Conservation (phyloP, 2,329 filamentous ascomycete species). For the Fusarium transvaalense region DNA sequence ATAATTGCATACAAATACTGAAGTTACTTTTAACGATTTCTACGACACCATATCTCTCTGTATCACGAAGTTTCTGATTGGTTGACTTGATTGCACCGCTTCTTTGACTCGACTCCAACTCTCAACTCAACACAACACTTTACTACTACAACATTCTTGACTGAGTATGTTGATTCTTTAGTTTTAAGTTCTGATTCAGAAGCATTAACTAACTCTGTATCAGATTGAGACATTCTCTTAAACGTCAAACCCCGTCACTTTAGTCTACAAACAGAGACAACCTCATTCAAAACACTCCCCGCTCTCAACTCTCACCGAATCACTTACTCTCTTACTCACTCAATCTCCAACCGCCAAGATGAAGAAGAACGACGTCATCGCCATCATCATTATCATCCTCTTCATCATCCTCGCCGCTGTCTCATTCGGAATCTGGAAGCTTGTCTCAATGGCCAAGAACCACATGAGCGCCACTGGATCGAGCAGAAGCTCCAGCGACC, state of each 20-base stretch:
- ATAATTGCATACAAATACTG: not conserved
- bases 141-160: not conserved
- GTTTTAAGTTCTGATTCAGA: not conserved
- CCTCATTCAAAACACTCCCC: not conserved
- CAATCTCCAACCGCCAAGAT: conserved; percentile 56
- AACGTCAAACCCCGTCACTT: not conserved
- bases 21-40: conserved; percentile 11
- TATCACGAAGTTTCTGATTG: conserved; percentile 23
- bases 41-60: conserved; percentile 8
- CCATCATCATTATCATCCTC: conserved; percentile 75
- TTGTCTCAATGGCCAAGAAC: conserved; percentile 66
- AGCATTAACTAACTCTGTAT: conserved; percentile 14
- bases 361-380: conserved; percentile 76
- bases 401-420: conserved; percentile 72
- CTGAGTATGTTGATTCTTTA: conserved; percentile 10
- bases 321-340: not conserved
- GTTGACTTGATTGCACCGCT: conserved; percentile 16
- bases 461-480: conserved; percentile 56
- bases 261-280: not conserved
- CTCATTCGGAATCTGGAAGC: conserved; percentile 72
- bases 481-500: conserved; percentile 39
- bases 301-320: not conserved
- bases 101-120: conserved; percentile 17
- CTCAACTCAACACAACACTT: conserved; percentile 3
- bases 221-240: conserved; percentile 15